Percentiles rank a stretch among this genome's conserved stretches.
These are phyloP conservation scores for Aegilops tauschii DNA, from an alignment of 176 grass and related monocot species.

Conservation along the genomic window DNA sequence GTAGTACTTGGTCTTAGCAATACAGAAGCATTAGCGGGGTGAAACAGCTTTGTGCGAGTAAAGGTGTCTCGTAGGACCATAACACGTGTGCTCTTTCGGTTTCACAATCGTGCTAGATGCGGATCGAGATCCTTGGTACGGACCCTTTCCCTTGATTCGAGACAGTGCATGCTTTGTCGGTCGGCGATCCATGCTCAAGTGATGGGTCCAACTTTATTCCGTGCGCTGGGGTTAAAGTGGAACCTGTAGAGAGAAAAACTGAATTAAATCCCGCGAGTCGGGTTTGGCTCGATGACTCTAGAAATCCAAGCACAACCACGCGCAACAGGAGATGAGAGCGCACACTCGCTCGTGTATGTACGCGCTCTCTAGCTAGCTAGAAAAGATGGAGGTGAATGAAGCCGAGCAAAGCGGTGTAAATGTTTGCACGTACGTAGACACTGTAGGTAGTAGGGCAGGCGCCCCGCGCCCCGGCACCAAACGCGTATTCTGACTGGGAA, in stretches of 20 bases:
- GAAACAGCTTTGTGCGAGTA: neutral
- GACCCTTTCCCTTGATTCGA: neutral
- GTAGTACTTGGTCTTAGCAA: neutral
- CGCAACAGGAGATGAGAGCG: neutral
- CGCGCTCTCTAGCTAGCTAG: neutral
- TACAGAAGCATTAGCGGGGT: neutral
- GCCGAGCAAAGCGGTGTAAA: neutral
- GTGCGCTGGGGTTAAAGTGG: neutral
- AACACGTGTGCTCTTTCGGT: neutral
- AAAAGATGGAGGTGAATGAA: neutral
- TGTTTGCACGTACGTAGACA: neutral
- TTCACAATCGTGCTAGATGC: neutral
- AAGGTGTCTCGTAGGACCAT: neutral
- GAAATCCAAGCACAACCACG: neutral
- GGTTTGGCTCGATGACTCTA: neutral
- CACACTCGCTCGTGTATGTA: neutral
- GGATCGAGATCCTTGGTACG: neutral
- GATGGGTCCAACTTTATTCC: neutral
- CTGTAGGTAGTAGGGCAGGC: neutral
- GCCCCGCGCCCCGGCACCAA: neutral
- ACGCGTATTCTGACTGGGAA: conserved; percentile 7
- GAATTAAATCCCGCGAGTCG: too few relatives aligned
- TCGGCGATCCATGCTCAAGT: neutral
- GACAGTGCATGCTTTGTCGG: neutral
- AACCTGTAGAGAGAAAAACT: neutral